phyloP scores from a whole-genome alignment of 371 early-diverging fungal genomes.

The Mucor velutinosus region DNA sequence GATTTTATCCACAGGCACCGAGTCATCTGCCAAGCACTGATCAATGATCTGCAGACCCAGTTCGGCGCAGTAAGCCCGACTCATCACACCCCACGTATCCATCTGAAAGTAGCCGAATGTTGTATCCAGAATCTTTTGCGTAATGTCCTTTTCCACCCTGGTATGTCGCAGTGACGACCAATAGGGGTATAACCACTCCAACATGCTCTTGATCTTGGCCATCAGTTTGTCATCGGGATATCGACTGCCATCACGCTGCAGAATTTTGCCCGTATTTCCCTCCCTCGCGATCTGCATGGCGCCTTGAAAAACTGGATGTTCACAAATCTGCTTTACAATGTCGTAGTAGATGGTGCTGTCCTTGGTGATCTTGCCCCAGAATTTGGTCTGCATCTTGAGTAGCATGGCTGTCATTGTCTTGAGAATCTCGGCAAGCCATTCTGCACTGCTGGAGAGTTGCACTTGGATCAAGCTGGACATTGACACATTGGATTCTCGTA shows the following conservation, averaged over 20 bases:
- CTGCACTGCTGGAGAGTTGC: constrained; percentile 19
- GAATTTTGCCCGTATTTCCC: constrained; percentile 33
- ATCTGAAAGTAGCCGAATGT: constrained; percentile 47
- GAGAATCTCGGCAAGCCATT: constrained; percentile 34
- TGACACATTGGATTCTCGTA: constrained; percentile 18
- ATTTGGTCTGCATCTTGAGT: constrained; percentile 25
- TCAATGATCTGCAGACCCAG: constrained; percentile 37
- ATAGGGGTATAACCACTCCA: constrained; percentile 43
- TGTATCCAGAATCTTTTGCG: constrained; percentile 31
- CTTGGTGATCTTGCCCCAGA: constrained; percentile 26
- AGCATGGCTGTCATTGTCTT: constrained; percentile 36
- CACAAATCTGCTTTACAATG: constrained; percentile 38
- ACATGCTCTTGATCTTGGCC: constrained; percentile 33
- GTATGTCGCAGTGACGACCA: constrained; percentile 34
- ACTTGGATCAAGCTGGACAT: constrained; percentile 18
- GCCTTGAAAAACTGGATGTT: constrained; percentile 33
- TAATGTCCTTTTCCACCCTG: constrained; percentile 24
- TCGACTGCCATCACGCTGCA: constrained; percentile 37
- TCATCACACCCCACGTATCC: constrained; percentile 34
- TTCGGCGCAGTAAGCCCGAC: constrained; percentile 37
- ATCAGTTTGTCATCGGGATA: constrained; percentile 43
- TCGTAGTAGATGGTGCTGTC: constrained; percentile 14
- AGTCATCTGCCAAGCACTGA: constrained; percentile 26
- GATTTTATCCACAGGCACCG: constrained; percentile 25
- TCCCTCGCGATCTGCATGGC: constrained; percentile 41